phyloP scores from a whole-genome alignment of 2,329 filamentous ascomycete species.

The Shiraia bambusicola region DNA sequence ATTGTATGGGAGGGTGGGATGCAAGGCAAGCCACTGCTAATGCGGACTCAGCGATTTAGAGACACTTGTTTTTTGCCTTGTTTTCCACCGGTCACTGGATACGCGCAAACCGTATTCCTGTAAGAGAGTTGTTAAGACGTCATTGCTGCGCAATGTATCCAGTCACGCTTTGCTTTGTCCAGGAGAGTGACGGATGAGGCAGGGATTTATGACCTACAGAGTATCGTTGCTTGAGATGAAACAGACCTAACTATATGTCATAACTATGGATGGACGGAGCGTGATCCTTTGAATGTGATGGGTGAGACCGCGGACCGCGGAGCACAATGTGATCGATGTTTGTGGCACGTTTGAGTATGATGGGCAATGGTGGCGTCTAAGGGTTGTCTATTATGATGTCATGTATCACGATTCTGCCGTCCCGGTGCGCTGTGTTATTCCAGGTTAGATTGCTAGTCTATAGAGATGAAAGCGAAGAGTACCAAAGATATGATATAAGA shows the following conservation, averaged over 20 bases:
- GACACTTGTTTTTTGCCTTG: not conserved
- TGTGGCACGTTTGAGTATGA: conserved; percentile 5
- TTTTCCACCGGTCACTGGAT: too few relatives aligned
- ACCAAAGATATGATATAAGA: conserved; percentile 1
- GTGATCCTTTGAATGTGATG: not conserved
- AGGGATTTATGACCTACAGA: conserved; percentile 20
- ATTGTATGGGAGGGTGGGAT: not conserved
- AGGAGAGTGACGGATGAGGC: conserved; percentile 9
- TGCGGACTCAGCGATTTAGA: not conserved
- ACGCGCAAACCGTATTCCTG: conserved; percentile 6
- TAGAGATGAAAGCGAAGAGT: not conserved
- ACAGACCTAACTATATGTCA: conserved; percentile 3
- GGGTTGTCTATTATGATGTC: conserved; percentile 13
- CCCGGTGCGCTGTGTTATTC: not conserved
- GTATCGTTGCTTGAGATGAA: conserved; percentile 7
- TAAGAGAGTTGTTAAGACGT: conserved; percentile 15
- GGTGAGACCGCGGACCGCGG: not conserved
- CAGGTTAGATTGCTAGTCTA: not conserved
- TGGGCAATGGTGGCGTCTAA: conserved; percentile 7
- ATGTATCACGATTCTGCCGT: conserved; percentile 11
- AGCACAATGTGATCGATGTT: conserved; percentile 1
- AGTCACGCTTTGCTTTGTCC: conserved; percentile 16
- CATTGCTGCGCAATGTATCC: conserved; percentile 13
- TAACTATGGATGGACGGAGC: not conserved
- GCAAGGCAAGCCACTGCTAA: not conserved